Base-by-base conservation (phyloP, 495 filamentous ascomycete species). In the Parathielavia appendiculata region DNA sequence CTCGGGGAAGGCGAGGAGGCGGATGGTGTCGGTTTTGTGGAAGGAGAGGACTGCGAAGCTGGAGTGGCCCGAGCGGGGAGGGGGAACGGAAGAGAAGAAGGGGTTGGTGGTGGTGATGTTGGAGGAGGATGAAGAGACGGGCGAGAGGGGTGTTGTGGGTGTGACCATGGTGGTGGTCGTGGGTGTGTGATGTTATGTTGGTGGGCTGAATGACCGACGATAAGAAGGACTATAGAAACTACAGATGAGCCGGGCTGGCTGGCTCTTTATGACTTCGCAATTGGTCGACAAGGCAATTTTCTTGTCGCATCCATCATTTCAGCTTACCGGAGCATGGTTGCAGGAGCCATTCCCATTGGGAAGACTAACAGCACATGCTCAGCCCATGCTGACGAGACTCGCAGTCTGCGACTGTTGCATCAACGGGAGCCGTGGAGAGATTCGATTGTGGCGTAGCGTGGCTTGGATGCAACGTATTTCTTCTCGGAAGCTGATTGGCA, bases 1-100 rank as follows among this genome's bases (percentile, higher is more conserved):
- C 16, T 50, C 13, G 13, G 60, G 65, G 50, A 68, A 63, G 47
- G 54, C 38, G 17, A 68, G 57, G 35, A 63, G 36, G 44, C 63
- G 61, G 38, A 66, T 19, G 35, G 30, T 56, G 48, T 64, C 57
- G 10, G 30, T 40, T 11, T 62, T 49, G 47, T 66, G 64, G 47
- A 69, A 20, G 26, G 61, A 66, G 50, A 68, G 35, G 17, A 46
- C 58, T 10, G 66, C 59, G 36, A 44, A n/a, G n/a, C n/a, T n/a
- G n/a, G n/a, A n/a, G n/a, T n/a, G n/a, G n/a, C n/a, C n/a, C n/a
- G n/a, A n/a, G n/a, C n/a, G n/a, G n/a, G n/a, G n/a, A n/a, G n/a
- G n/a, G n/a, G n/a, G n/a, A n/a, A n/a, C n/a, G n/a, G n/a, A n/a
- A n/a, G n/a, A n/a, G n/a, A n/a, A n/a, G n/a, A n/a, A 60, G 23